phyloP scores from a whole-genome alignment of 2,329 filamentous ascomycete genomes.

The Setomelanomma holmii region DNA sequence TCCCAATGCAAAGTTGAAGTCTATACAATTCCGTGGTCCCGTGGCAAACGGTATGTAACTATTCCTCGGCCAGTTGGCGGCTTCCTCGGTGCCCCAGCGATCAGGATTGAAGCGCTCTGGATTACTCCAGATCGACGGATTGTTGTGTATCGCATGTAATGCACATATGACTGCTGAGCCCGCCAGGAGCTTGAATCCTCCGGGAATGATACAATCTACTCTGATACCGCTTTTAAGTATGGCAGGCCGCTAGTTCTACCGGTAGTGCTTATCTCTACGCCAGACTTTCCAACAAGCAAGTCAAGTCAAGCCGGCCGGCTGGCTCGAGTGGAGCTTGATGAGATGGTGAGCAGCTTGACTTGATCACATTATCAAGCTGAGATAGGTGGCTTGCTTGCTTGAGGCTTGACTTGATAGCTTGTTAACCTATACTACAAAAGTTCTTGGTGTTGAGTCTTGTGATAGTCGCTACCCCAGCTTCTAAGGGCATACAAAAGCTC shows the following conservation, averaged over 20 bases:
- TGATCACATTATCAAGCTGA: conserved; percentile 1
- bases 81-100: conserved; percentile 61
- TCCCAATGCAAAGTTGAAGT: conserved; percentile 19
- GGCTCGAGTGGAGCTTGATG: conserved; percentile 2
- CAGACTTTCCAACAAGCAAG: conserved; percentile 3
- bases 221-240: too few species aligned
- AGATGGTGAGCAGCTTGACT: conserved; percentile 2
- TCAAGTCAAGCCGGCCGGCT: not conserved
- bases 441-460: conserved; percentile 2
- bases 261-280: too few species aligned
- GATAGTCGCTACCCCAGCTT: not conserved
- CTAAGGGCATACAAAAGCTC: conserved; percentile 1
- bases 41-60: conserved; percentile 21
- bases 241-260: too few species aligned
- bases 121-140: conserved; percentile 65
- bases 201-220: conserved; percentile 57
- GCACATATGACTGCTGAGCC: conserved; percentile 62
- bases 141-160: conserved; percentile 56
- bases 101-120: conserved; percentile 66
- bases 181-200: conserved; percentile 63
- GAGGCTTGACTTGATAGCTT: conserved; percentile 8
- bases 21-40: conserved; percentile 17
- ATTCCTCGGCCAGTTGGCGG: conserved; percentile 31
- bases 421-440: not conserved
- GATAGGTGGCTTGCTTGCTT: conserved; percentile 3